Evolutionary conservation across 805 yeast genomes (phyloP).

Genomic region (Spathaspora sp.): DNA sequence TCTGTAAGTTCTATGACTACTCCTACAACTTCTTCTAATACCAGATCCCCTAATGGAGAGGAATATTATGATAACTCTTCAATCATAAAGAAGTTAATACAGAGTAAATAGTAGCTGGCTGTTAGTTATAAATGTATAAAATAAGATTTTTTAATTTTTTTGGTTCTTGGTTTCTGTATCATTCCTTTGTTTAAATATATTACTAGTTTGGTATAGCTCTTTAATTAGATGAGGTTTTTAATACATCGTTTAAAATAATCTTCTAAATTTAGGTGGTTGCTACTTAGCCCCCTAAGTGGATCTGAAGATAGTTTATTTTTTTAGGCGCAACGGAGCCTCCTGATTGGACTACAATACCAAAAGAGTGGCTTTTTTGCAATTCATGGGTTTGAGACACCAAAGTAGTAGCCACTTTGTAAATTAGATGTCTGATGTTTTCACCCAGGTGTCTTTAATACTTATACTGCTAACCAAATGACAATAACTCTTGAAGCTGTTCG

Average conservation of each 20-base stretch:
- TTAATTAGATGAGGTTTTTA: too few relatives aligned
- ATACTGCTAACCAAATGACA: too few relatives aligned
- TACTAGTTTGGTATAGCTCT: not conserved
- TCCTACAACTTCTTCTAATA: not conserved
- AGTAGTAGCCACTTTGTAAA: not conserved
- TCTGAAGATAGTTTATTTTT: not conserved
- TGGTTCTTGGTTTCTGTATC: not conserved
- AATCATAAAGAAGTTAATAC: constrained; percentile 16
- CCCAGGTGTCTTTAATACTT: not conserved
- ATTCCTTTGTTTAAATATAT: not conserved
- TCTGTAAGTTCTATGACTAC: not conserved
- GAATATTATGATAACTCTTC: constrained; percentile 15
- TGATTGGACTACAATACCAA: not conserved
- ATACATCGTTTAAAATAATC: not conserved
- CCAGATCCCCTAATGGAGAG: constrained; percentile 2
- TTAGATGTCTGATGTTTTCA: not conserved
- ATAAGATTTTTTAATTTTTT: not conserved
- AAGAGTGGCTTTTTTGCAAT: not conserved
- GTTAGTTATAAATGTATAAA: not conserved
- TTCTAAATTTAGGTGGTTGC: too few relatives aligned
- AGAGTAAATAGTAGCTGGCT: constrained; percentile 9
- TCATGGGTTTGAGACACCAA: not conserved
- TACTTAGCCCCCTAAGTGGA: too few relatives aligned
- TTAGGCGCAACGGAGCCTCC: not conserved
- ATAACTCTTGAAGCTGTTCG: too few relatives aligned